Conservation (phyloP, 176 grass and related monocot species). For the Zoysia pacifica region DNA sequence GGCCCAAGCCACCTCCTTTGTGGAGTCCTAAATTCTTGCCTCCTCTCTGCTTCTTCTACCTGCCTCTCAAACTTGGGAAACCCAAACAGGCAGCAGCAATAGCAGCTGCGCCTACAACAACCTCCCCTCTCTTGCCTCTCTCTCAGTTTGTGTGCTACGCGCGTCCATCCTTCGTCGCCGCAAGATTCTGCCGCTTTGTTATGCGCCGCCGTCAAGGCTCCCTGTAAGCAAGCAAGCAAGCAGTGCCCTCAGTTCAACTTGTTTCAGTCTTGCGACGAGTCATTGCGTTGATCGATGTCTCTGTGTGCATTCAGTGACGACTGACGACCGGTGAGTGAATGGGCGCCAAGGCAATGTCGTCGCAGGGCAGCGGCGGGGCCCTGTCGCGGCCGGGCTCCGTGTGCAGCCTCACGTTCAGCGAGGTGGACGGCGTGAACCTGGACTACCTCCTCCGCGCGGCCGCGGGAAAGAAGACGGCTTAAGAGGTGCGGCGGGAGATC, state of each 20-base stretch:
- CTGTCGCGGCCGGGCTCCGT: conserved; percentile 59
- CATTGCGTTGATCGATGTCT: neutral
- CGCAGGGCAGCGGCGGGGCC: conserved; percentile 43
- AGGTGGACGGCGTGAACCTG: conserved; percentile 81
- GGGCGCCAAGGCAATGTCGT: conserved; percentile 72
- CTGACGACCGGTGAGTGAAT: conserved; percentile 35
- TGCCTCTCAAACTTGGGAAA: conserved; percentile 24
- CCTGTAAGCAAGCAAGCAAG: neutral
- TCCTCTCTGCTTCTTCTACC: conserved; percentile 18
- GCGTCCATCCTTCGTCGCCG: neutral
- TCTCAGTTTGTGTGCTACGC: neutral
- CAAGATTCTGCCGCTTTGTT: neutral
- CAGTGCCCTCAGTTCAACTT: neutral
- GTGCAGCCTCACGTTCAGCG: conserved; percentile 70
- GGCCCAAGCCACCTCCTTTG: conserved; percentile 52
- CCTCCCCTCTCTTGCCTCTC: neutral
- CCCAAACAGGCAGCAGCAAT: neutral
- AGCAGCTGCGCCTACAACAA: neutral
- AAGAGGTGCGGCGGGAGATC: conserved; percentile 88
- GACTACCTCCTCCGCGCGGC: conserved; percentile 59
- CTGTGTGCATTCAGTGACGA: neutral
- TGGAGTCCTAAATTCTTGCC: conserved; percentile 46
- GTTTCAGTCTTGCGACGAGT: neutral
- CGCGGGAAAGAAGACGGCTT: conserved; percentile 56
- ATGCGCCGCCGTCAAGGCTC: conserved; percentile 17